Evolutionary conservation across 2,329 filamentous ascomycete genomes (phyloP), one percentile per base, ranked within the genome.

Genomic region (Claviceps monticola): DNA sequence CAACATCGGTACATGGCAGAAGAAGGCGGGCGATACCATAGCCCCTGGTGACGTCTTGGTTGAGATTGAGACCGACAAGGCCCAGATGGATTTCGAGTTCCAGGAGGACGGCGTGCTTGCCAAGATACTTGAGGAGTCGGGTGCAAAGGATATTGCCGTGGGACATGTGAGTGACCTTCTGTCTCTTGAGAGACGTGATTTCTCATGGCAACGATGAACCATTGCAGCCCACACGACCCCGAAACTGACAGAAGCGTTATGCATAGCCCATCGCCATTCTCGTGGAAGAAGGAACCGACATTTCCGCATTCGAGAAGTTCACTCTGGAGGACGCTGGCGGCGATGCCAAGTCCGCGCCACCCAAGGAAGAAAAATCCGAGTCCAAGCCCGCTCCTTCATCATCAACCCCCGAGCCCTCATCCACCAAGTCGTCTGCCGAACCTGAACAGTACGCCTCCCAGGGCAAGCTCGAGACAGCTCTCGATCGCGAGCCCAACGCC

Each of bases 11-110:
- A 75, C 83, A 58, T 98, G 93, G 93, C 88, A 97, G 76, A 98
- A 97, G 81, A 94, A 96, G 76, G 78, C 83, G 59, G 93, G 93
- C 66, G 93, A 98, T 70, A 66, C 75, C 56, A 83, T 98, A 68
- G 75, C 80, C 53, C 90, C 94, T 50, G 93, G 93, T 68, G 93
- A 98, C 68, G 93, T 98, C 46, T 75, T 98, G 61, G 90, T 95
- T 60, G 90, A 95, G 78, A 95, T 97, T 64, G 93, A 98, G 80
- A 98, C 93, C 62, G 93, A 98, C 74, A 98, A 98, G 80, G 93
- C 93, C 58, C 93, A 97, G 76, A 98, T 98, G 93, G 93, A 98
- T 76, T 97, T 98, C 69, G 93, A 98, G 73, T 97, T 95, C 73
- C 93, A 98, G 73, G 93, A 98, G 65, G 93, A 97, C 68, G 93